phyloP scores from a whole-genome alignment of 768 basidiomycete species.

The Boletus reticuloceps region DNA sequence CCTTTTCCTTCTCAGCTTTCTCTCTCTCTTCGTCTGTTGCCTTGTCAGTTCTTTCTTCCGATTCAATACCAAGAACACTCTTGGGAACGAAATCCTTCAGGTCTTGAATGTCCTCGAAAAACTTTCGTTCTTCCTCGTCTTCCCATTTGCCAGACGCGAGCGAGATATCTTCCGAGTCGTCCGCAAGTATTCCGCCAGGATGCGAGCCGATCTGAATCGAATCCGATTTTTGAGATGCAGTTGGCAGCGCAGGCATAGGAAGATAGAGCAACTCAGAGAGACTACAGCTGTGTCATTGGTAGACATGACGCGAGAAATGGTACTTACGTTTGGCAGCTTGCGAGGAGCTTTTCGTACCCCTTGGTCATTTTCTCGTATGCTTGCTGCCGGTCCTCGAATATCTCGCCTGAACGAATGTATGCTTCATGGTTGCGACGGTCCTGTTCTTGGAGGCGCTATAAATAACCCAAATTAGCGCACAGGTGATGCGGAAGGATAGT shows the following conservation, averaged over 20 bases:
- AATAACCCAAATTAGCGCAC: neutral
- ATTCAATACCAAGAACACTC: slow-evolving; percentile 73
- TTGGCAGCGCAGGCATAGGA: slow-evolving; percentile 79
- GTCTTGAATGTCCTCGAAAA: slow-evolving; percentile 92
- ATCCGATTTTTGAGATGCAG: slow-evolving; percentile 74
- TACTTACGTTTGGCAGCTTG: slow-evolving; percentile 82
- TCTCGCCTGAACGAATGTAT: slow-evolving; percentile 98
- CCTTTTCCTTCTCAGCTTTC: slow-evolving; percentile 52
- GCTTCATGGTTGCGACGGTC: slow-evolving; percentile 97
- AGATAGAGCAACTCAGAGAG: slow-evolving; percentile 90
- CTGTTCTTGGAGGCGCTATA: slow-evolving; percentile 91
- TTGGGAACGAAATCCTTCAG: slow-evolving; percentile 89
- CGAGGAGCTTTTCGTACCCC: slow-evolving; percentile 86
- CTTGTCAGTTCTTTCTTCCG: slow-evolving; percentile 39
- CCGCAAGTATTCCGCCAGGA: slow-evolving; percentile 40
- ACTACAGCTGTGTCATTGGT: slow-evolving; percentile 37
- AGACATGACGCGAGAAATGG: neutral
- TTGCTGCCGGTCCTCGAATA: slow-evolving; percentile 98
- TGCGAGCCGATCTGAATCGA: slow-evolving; percentile 74
- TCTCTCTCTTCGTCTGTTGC: slow-evolving; percentile 43
- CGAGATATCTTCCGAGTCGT: slow-evolving; percentile 55
- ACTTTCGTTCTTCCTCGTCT: slow-evolving; percentile 93
- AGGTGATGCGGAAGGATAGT: neutral
- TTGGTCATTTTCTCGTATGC: slow-evolving; percentile 99
- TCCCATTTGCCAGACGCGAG: slow-evolving; percentile 83